Percentiles rank a stretch among this genome's conserved stretches.
Evolutionary conservation across 2,329 filamentous ascomycete genomes (phyloP).

Genomic region (Cadophora sp.): DNA sequence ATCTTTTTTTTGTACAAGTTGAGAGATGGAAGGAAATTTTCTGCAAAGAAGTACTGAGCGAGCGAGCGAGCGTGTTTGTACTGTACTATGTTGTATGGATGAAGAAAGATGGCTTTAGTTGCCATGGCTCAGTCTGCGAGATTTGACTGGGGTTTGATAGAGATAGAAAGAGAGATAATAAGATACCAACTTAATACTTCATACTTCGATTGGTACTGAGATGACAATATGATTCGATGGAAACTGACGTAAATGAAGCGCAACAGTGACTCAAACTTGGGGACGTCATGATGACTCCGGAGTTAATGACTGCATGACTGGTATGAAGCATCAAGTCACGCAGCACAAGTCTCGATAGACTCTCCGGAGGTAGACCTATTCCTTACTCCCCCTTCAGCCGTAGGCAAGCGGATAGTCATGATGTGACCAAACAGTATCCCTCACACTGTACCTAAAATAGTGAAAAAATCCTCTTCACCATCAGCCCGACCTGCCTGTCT

Average conservation of each 20-base stretch:
- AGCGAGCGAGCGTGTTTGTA: background rate
- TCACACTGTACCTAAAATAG: too few relatives aligned
- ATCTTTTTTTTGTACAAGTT: constrained; percentile 25
- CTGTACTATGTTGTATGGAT: background rate
- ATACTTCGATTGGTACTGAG: too few relatives aligned
- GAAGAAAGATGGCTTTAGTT: background rate
- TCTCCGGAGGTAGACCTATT: background rate
- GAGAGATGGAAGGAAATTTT: constrained; percentile 14
- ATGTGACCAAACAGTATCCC: background rate
- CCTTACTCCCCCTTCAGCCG: background rate
- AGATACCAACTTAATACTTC: constrained; percentile 24
- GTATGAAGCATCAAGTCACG: background rate
- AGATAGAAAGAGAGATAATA: constrained; percentile 21
- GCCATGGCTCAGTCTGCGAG: constrained; percentile 15
- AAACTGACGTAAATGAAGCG: background rate
- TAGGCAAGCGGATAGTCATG: background rate
- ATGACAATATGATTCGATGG: background rate
- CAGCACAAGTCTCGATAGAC: background rate
- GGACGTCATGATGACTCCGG: background rate
- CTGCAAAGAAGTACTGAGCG: constrained; percentile 24
- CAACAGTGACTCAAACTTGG: background rate
- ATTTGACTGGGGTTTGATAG: background rate
- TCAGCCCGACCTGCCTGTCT: background rate
- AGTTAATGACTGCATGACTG: background rate
- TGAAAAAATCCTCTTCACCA: too few relatives aligned